Evolutionary conservation across 1,139 yeast genomes (phyloP), one percentile per base, ranked within the genome.

Genomic region (Candida mesenterica): DNA sequence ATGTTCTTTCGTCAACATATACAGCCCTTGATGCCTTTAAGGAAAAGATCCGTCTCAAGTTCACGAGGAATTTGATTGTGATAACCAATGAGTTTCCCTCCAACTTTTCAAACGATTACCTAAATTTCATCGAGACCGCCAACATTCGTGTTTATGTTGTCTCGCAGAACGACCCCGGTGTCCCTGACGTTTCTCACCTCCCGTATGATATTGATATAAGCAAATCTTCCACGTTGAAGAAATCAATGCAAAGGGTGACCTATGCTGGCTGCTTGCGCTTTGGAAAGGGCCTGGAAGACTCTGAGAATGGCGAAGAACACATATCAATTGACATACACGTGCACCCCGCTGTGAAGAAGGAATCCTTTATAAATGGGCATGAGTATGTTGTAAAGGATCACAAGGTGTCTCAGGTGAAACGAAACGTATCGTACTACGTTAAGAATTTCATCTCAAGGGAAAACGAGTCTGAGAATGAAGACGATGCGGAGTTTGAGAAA

Each of bases 331-430:
- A 61, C 13, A 80, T 83, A 0, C 87, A 82, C 45, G 79, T 83
- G 1, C 85, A 63, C 47, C 86, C 92, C 0, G 82, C 83, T 4
- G 72, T 75, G 0, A 75, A 79, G 42, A 49, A 57, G 2, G 82
- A 79, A 4, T 51, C 59, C 9, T 35, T 52, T 6, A 50, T 57
- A 9, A 45, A 48, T 10, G 57, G 62, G n/a, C 68, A 64, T 38
- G 65, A 64, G 30, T 69, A 59, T 38, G 41, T 55, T 2, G 42
- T 55, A 15, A 26, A 40, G 6, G 33, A 34, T 20, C 15, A 34
- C 17, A 18, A 36, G 5, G 28, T 39, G 2, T 38, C 37, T 2
- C 46, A 44, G 20, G 44, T 61, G 5, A 52, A 53, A 30, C 38
- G 56, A 26, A 40, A 49, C n/a, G 49, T 59, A 2, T 43, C 50